Evolutionary conservation across 352 stramenopile species (phyloP).

Genomic region (Pythium brassicae): DNA sequence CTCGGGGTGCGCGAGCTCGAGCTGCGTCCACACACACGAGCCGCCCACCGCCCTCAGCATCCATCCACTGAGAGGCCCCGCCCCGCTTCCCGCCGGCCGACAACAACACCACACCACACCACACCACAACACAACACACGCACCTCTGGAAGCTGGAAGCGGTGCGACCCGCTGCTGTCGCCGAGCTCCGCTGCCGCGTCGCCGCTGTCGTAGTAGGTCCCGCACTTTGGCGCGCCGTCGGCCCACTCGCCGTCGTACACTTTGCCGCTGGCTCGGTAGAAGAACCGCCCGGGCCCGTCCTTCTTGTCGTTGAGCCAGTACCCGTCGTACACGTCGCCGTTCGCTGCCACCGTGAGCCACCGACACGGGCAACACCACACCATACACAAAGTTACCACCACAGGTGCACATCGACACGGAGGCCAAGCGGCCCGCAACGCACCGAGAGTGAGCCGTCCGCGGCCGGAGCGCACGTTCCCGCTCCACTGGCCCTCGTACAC

Average conservation of each 20-base stretch:
- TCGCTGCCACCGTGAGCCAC: no score
- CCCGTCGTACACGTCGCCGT: constrained; percentile 85
- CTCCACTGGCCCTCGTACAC: constrained; percentile 88
- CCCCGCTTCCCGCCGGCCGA: no score
- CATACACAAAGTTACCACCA: not conserved
- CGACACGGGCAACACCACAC: not conserved
- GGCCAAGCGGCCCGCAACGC: no score
- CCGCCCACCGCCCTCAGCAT: no score
- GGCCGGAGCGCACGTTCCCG: constrained; percentile 64
- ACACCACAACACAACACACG: not conserved
- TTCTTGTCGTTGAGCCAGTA: constrained; percentile 87
- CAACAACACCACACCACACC: no score
- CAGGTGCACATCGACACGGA: no score
- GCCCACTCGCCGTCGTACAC: constrained; percentile 90
- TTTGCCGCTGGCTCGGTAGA: constrained; percentile 80
- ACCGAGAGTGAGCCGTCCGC: constrained; percentile 62
- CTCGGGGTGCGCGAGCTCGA: constrained; percentile 69
- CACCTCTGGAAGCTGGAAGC: constrained; percentile 69
- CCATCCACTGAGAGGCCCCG: no score
- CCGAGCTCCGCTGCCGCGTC: constrained; percentile 19
- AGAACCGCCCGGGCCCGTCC: constrained; percentile 79
- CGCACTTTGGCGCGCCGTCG: constrained; percentile 68
- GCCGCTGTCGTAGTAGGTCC: constrained; percentile 48
- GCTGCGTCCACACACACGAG: no score
- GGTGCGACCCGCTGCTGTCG: constrained; percentile 7